Conservation (phyloP, 2,329 filamentous ascomycete genomes). For the Apiospora marii region DNA sequence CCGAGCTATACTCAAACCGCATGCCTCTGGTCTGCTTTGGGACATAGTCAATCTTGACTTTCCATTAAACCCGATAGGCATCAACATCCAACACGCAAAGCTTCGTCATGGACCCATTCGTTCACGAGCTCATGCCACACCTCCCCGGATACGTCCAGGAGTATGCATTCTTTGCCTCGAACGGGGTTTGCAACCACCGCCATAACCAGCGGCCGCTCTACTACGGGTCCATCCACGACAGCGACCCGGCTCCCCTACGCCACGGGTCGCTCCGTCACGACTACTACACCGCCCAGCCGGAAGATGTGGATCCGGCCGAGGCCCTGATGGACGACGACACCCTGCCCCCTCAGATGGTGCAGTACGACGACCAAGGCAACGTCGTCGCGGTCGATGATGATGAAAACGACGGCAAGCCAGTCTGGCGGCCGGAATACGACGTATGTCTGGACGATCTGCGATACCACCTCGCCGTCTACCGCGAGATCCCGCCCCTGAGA, state of each 20-base stretch:
- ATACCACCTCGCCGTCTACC: not conserved
- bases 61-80: too few species aligned
- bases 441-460: not conserved
- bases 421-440: not conserved
- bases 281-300: not conserved
- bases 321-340: not conserved
- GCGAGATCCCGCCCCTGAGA: not conserved
- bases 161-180: not conserved
- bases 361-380: not conserved
- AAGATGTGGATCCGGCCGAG: not conserved
- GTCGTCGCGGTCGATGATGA: too few species aligned
- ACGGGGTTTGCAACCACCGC: too few species aligned
- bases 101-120: too few species aligned
- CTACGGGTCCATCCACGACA: not conserved
- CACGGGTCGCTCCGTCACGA: not conserved
- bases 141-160: not conserved
- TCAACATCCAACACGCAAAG: too few species aligned
- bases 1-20: not conserved
- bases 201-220: too few species aligned
- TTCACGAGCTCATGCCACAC: not conserved
- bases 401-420: too few species aligned
- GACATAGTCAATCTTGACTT: too few species aligned
- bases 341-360: not conserved
- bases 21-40: not conserved
- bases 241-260: not conserved